Conservation (phyloP, 306 rosid genomes). For the Lathyrus tuberosus region DNA sequence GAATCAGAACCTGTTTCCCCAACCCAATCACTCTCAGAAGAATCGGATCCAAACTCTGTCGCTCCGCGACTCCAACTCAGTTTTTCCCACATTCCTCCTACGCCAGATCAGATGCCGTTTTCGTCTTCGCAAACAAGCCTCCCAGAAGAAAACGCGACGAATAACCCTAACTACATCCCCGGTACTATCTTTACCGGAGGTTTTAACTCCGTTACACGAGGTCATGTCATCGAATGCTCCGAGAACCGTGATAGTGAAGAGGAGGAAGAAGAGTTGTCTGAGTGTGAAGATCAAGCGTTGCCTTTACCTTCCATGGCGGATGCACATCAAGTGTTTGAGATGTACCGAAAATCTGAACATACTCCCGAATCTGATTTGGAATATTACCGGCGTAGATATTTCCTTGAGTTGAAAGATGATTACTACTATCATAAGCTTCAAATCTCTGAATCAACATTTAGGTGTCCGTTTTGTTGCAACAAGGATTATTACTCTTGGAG, state of each 20-base stretch:
- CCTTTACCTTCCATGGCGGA: slow-evolving; percentile 82
- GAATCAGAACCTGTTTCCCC: too few relatives aligned
- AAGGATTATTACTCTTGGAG: too few relatives aligned
- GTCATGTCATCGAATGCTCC: slow-evolving; percentile 69
- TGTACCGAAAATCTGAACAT: too few relatives aligned
- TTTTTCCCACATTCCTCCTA: slow-evolving; percentile 88
- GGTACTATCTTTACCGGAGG: slow-evolving; percentile 83
- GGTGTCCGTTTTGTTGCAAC: too few relatives aligned
- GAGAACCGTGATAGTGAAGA: slow-evolving; percentile 22
- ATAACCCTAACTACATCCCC: slow-evolving; percentile 53
- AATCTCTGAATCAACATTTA: too few relatives aligned
- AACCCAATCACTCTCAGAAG: too few relatives aligned
- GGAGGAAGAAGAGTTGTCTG: slow-evolving; percentile 47
- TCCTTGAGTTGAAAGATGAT: too few relatives aligned
- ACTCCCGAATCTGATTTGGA: too few relatives aligned
- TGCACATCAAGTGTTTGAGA: too few relatives aligned
- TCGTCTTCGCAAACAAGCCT: slow-evolving; percentile 61
- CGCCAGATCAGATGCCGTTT: slow-evolving; percentile 72
- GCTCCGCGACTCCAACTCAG: slow-evolving; percentile 71
- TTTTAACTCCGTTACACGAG: slow-evolving; percentile 74
- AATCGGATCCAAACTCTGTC: too few relatives aligned
- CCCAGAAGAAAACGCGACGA: slow-evolving; percentile 39
- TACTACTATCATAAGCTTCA: too few relatives aligned
- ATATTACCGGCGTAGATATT: too few relatives aligned
- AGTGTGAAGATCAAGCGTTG: slow-evolving; percentile 69